Evolutionary conservation across 148 eudicot genomes (phyloP).

Genomic region (Chenopodium formosanum): DNA sequence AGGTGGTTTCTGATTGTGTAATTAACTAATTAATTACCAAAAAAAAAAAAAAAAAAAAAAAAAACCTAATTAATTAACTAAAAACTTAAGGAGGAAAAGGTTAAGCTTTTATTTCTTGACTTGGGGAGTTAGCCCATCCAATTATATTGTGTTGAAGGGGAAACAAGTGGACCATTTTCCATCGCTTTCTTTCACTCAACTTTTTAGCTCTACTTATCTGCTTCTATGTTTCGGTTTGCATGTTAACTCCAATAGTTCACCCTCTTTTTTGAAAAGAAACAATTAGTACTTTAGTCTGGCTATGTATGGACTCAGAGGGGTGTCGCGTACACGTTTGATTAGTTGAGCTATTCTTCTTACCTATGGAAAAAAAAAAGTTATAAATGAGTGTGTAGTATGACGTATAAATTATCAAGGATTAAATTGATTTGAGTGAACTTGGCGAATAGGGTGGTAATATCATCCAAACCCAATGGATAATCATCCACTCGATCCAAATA

Average conservation of each 20-base stretch:
- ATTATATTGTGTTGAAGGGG: constrained; percentile 14
- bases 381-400: too few relatives aligned
- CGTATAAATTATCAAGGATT: too few relatives aligned
- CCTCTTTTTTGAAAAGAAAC: not conserved
- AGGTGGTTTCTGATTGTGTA: constrained; percentile 48
- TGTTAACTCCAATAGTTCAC: not conserved
- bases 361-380: too few relatives aligned
- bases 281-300: not conserved
- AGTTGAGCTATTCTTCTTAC: too few relatives aligned
- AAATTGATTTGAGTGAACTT: too few relatives aligned
- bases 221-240: not conserved
- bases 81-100: constrained; percentile 24
- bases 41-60: too few relatives aligned
- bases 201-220: constrained; percentile 17
- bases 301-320: not conserved
- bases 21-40: not conserved
- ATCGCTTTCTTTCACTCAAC: constrained; percentile 1
- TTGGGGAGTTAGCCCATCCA: not conserved
- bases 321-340: too few relatives aligned
- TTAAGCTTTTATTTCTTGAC: constrained; percentile 7
- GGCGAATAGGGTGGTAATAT: too few relatives aligned
- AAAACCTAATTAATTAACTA: not conserved
- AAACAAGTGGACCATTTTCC: constrained; percentile 31
- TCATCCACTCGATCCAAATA: too few relatives aligned
- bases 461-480: too few relatives aligned